Evolutionary conservation across 352 stramenopile species (phyloP), one percentile per base, ranked within the genome.

Genomic region (Globisporangium uncinulatum): DNA sequence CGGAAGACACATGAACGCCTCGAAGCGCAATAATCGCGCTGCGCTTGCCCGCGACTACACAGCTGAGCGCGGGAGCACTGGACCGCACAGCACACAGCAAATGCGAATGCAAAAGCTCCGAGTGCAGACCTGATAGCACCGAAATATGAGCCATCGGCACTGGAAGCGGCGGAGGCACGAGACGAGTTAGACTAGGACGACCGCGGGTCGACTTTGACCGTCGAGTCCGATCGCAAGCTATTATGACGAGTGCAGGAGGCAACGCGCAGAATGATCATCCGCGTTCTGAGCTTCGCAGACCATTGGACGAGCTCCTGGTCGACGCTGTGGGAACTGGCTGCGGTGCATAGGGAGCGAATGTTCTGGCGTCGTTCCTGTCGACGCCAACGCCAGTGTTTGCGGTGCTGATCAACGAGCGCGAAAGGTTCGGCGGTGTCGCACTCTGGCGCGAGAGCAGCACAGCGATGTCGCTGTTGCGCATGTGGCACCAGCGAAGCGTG

Each of bases 371-470:
- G 14, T 62, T 56, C 24, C 4, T 43, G 3, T 24, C 24, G 34
- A 41, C 19, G 2, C 24, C 56, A 13, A 41, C 19, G 2, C 24
- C 56, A 13, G 48, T 20, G 39, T 62, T 51, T 11, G 44, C 56
- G 39, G 20, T 9, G 56, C 39, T 62, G 11, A 43, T 62, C 47
- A 45, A 51, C n/a, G n/a, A 56, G 24, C 56, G 56, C 56, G 56
- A 20, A 24, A 50, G 56, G 37, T 56, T 62, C n/a, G 11, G 21
- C 31, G 48, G 8, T 15, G 24, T 29, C 24, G 51, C 29, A 32
- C 55, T 15, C 29, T 21, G 47, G 34, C 49, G 29, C n/a, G 56
- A 17, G 34, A 24, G 8, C 37, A 39, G 29, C 44, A 47, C 6
- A n/a, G 32, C 6, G 31, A 47, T 14, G 21, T 39, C 29, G 48